Base-by-base conservation (phyloP, 2,329 filamentous ascomycete genomes). In the Dendryphion nanum region DNA sequence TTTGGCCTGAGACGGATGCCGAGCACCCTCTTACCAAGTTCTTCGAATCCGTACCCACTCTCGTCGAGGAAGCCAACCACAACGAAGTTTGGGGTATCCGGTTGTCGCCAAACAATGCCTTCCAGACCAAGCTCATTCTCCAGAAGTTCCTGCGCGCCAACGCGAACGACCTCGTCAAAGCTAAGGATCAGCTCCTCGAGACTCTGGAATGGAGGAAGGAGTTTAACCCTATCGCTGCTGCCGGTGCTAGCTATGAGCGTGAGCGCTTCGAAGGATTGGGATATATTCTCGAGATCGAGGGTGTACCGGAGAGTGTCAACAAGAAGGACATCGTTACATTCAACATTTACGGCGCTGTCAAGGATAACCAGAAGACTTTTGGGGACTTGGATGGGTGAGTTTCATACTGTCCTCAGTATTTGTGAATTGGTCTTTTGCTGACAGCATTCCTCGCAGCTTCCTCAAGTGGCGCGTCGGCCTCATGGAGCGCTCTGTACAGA, bases 91-190 rank as follows among this genome's bases (percentile, higher is more conserved):
- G 90, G 81, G 90, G 90, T 33, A 81, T 96, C 37, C 72, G 77
- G 20, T 79, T 96, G 30, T 48, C 52, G 32, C 50, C 54, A 13
- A 50, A 57, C 26, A 59, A 61, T 29, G 76, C 89, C 54, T 75
- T 90, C 36, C 86, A 86, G 38, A 89, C 86, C 33, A 83, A 86
- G 61, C 83, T 95, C 53, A 79, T 96, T 35, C 75, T 96, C 33
- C 89, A 95, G 63, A 97, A 96, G 73, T 96, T 90, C 70, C 79
- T 97, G 39, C 87, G 90, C 52, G 91, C 90, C 62, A 96, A 96
- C 64, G 81, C 83, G 45, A 83, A 84, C 45, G 82, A 94, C 57
- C 63, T 88, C 5, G 73, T 74, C 37, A 83, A 83, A 60, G 87
- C 90, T 13, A 82, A 83, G 60, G 79, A 83, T 38, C 90, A 96